A percentile compares a stretch with the other conserved stretches of the same genome.
These are phyloP conservation scores for Vanrija sp. DNA, from an alignment of 1,284 basidiomycete species.

Conservation along the genomic window DNA sequence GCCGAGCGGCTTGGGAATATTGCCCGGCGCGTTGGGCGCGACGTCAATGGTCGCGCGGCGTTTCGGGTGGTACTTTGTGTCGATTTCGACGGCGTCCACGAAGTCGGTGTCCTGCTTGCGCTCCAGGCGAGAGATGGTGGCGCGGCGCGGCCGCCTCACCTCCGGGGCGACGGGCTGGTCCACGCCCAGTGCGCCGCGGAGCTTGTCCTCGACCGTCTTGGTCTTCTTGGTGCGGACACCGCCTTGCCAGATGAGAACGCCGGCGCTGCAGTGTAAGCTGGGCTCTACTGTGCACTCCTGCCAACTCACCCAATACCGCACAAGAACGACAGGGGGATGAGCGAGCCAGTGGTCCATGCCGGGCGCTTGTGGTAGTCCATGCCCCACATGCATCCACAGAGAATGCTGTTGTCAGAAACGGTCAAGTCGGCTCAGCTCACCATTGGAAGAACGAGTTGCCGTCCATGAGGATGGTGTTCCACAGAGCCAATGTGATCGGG, in stretches of 20 bases:
- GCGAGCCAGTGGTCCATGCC: slow-evolving; percentile 57
- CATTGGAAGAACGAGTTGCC: slow-evolving; percentile 75
- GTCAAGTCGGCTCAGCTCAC: too few species aligned
- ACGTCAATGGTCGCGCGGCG: slow-evolving; percentile 1
- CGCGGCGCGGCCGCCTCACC: slow-evolving; percentile 10
- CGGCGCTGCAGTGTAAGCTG: slow-evolving; percentile 52
- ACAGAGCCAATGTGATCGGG: slow-evolving; percentile 61
- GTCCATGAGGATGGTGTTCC: slow-evolving; percentile 59
- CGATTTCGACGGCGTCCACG: too few species aligned
- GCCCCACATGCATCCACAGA: slow-evolving; percentile 80
- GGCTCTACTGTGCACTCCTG: too few species aligned
- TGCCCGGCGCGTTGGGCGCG: too few species aligned
- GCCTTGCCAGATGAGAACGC: slow-evolving; percentile 72
- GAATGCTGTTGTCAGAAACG: slow-evolving; percentile 41
- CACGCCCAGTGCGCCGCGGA: slow-evolving; percentile 63
- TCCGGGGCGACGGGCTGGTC: slow-evolving; percentile 5
- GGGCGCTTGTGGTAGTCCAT: slow-evolving; percentile 53
- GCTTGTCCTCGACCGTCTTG: slow-evolving; percentile 64
- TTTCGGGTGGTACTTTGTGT: background rate
- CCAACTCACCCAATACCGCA: slow-evolving; percentile 62
- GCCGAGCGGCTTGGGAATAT: too few species aligned
- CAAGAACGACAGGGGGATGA: slow-evolving; percentile 72
- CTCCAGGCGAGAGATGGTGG: slow-evolving; percentile 2
- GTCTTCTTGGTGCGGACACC: slow-evolving; percentile 70
- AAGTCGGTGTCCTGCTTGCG: too few species aligned